phyloP scores from a whole-genome alignment of 2,329 filamentous ascomycete genomes.

The Penicillium nordicum region DNA sequence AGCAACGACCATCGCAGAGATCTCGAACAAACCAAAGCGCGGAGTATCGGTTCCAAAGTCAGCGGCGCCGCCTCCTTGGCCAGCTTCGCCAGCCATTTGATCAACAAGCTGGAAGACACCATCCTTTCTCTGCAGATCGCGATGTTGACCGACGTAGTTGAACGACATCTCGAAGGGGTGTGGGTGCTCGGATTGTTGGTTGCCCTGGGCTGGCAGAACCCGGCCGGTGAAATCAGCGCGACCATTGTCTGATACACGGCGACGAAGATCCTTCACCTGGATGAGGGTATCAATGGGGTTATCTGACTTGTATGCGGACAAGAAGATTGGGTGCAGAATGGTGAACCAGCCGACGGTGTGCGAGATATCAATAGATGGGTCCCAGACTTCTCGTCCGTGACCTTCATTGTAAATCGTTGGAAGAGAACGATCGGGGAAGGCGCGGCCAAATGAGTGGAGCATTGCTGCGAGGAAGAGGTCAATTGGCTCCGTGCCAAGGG shows the following conservation, averaged over 20 bases:
- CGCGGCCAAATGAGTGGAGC: conserved; percentile 44
- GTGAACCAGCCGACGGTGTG: conserved; percentile 54
- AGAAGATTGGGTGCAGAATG: conserved; percentile 45
- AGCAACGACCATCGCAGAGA: conserved; percentile 49
- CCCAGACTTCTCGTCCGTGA: conserved; percentile 48
- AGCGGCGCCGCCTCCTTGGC: conserved; percentile 44
- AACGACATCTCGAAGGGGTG: conserved; percentile 45
- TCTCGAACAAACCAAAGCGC: conserved; percentile 52
- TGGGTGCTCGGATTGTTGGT: conserved; percentile 33
- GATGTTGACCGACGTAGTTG: conserved; percentile 40
- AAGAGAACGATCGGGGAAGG: conserved; percentile 41
- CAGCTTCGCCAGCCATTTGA: conserved; percentile 47
- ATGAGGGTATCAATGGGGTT: conserved; percentile 33
- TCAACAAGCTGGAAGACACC: conserved; percentile 45
- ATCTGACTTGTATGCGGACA: conserved; percentile 26
- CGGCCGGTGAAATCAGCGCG: conserved; percentile 37
- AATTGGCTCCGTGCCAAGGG: conserved; percentile 35
- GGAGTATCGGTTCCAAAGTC: conserved; percentile 46
- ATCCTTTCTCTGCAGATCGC: conserved; percentile 46
- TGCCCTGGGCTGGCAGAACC: conserved; percentile 30
- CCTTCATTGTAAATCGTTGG: conserved; percentile 49
- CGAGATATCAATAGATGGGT: conserved; percentile 46
- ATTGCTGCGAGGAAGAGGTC: conserved; percentile 38
- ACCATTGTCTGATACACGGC: conserved; percentile 38
- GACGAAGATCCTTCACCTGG: conserved; percentile 40